phyloP scores from a whole-genome alignment of 192 early-diverging fungal species.

The Radiomyces spectabilis region DNA sequence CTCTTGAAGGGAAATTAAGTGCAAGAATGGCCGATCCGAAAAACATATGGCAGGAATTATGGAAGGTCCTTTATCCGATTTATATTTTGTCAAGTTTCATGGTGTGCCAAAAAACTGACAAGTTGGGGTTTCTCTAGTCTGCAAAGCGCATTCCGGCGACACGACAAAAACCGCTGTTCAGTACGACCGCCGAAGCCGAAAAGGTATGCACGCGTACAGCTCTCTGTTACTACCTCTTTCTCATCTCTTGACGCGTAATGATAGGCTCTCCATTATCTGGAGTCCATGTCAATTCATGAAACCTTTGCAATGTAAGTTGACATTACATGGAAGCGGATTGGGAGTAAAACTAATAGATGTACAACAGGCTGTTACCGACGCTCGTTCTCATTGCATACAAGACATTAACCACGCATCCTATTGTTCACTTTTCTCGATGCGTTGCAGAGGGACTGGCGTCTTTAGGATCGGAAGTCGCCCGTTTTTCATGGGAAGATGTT shows the following conservation, averaged over 20 bases:
- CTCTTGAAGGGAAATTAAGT: conserved; percentile 54
- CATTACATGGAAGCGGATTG: background rate
- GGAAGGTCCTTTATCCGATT: conserved; percentile 43
- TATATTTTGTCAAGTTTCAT: conserved; percentile 3
- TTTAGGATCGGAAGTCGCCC: conserved; percentile 22
- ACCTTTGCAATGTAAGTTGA: conserved; percentile 44
- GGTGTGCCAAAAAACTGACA: background rate
- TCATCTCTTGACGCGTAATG: conserved; percentile 9
- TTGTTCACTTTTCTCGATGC: conserved; percentile 32
- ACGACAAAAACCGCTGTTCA: conserved; percentile 76
- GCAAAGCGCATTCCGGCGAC: conserved; percentile 50
- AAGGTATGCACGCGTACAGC: conserved; percentile 52
- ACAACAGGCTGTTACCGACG: conserved; percentile 60
- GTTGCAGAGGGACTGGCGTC: conserved; percentile 30
- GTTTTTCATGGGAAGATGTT: conserved; percentile 42
- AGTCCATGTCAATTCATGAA: conserved; percentile 45
- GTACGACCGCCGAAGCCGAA: conserved; percentile 65
- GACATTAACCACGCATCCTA: conserved; percentile 52
- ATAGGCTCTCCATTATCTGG: conserved; percentile 57
- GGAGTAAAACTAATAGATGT: background rate
- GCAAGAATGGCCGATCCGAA: conserved; percentile 70
- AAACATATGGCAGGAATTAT: conserved; percentile 86
- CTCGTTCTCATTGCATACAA: conserved; percentile 73
- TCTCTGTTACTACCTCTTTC: background rate
- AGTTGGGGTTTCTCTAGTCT: conserved; percentile 18